Evolutionary conservation across 2,329 filamentous ascomycete genomes (phyloP).

Genomic region (Anisogramma anomala): DNA sequence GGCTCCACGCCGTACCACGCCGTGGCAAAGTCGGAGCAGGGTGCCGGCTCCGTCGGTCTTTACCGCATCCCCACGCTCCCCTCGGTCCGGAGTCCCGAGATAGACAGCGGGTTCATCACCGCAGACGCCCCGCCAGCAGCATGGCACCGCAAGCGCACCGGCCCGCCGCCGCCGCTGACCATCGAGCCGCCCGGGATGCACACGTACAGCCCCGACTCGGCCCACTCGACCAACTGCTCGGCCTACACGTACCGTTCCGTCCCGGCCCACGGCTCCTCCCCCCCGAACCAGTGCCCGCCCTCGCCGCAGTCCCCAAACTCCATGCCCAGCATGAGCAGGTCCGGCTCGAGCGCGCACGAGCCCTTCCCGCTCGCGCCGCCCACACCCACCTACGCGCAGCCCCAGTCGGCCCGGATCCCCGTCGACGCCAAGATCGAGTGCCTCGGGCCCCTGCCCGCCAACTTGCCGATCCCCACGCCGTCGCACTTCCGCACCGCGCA

Average conservation of each 20-base stretch:
- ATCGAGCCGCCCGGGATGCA: slow-evolving; percentile 22
- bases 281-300: slow-evolving; percentile 14
- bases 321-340: slow-evolving; percentile 19
- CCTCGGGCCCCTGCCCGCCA: slow-evolving; percentile 41
- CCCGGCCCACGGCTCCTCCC: slow-evolving; percentile 12
- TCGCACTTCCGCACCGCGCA: slow-evolving; percentile 1
- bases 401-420: slow-evolving; percentile 29
- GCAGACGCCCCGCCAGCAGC: slow-evolving; percentile 31
- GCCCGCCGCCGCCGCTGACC: slow-evolving; percentile 33
- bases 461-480: slow-evolving; percentile 28
- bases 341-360: slow-evolving; percentile 16
- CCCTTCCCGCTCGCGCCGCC: slow-evolving; percentile 16
- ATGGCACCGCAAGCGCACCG: slow-evolving; percentile 28
- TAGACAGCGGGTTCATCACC: slow-evolving; percentile 37
- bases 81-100: slow-evolving; percentile 26
- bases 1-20: slow-evolving; percentile 34
- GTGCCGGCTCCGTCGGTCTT: slow-evolving; percentile 18
- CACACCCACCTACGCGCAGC: slow-evolving; percentile 19
- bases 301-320: slow-evolving; percentile 1
- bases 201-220: slow-evolving; percentile 19
- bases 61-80: slow-evolving; percentile 24
- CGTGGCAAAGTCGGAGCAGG: not conserved
- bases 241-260: slow-evolving; percentile 9
- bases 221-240: slow-evolving; percentile 16
- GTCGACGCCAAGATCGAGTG: slow-evolving; percentile 41